Evolutionary conservation across 2,329 filamentous ascomycete genomes (phyloP).

Genomic region (Canariomyces notabilis): DNA sequence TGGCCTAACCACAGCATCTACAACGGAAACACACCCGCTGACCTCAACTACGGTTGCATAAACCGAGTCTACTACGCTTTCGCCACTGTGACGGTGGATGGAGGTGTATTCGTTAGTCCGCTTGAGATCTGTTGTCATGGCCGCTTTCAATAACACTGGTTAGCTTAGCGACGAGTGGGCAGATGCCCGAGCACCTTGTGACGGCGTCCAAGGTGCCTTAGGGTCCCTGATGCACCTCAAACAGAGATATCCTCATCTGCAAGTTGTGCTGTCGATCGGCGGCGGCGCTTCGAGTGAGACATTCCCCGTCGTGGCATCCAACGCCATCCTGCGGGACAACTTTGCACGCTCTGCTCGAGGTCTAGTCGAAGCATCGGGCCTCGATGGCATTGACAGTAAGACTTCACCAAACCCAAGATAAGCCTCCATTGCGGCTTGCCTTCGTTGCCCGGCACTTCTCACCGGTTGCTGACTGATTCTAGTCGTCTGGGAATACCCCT

Average conservation of each 20-base stretch:
- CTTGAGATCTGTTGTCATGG: not conserved
- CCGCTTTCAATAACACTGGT: slow-evolving; percentile 7
- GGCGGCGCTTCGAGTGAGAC: slow-evolving; percentile 60
- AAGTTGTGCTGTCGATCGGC: slow-evolving; percentile 73
- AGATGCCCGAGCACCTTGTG: slow-evolving; percentile 66
- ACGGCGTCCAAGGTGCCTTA: slow-evolving; percentile 65
- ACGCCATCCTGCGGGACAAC: slow-evolving; percentile 55
- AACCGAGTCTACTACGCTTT: slow-evolving; percentile 82
- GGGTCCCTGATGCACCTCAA: slow-evolving; percentile 71
- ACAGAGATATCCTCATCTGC: slow-evolving; percentile 62
- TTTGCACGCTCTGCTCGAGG: slow-evolving; percentile 64
- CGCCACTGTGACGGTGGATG: slow-evolving; percentile 67
- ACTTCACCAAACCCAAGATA: not conserved
- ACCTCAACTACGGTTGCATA: slow-evolving; percentile 69
- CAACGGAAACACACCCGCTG: slow-evolving; percentile 65
- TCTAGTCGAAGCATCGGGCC: slow-evolving; percentile 64
- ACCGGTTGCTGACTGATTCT: slow-evolving; percentile 10
- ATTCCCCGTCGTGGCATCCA: slow-evolving; percentile 63
- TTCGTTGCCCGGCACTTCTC: no score
- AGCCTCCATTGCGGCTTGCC: no score
- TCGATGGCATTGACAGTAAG: slow-evolving; percentile 74
- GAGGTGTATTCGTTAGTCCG: slow-evolving; percentile 65
- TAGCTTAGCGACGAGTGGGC: slow-evolving; percentile 77
- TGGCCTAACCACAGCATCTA: slow-evolving; percentile 78
- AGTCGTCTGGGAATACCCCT: slow-evolving; percentile 82